These are phyloP conservation scores for Trichoderma endophyticum DNA, from an alignment of 2,329 filamentous ascomycete species.

Conservation along the genomic window DNA sequence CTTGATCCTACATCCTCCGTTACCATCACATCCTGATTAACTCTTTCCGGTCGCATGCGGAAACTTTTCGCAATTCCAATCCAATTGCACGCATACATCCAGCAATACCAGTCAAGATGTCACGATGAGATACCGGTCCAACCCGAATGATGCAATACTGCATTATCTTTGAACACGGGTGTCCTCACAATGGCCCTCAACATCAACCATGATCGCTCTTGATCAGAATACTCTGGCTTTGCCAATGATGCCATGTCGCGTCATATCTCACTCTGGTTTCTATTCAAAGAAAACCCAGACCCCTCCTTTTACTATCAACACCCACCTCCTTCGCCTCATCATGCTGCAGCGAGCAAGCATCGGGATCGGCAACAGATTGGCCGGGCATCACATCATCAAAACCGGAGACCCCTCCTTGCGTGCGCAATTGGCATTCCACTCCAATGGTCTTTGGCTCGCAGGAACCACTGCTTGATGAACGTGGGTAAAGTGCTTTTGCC, in stretches of 20 bases:
- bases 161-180: background rate
- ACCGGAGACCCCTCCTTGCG: constrained; percentile 3
- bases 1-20: background rate
- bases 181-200: background rate
- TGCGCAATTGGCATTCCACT: constrained; percentile 7
- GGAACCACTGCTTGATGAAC: background rate
- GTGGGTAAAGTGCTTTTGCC: background rate
- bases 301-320: constrained; percentile 14
- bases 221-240: background rate
- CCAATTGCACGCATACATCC: background rate
- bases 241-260: constrained; percentile 2
- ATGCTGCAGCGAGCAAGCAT: background rate
- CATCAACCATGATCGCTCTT: background rate
- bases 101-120: background rate
- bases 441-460: background rate
- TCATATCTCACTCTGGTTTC: background rate
- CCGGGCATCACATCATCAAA: background rate
- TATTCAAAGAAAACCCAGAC: background rate
- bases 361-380: background rate
- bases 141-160: background rate
- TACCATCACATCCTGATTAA: background rate
- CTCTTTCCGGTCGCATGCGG: background rate
- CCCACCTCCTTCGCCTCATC: background rate
- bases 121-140: background rate
- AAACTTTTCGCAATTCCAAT: background rate